Evolutionary conservation across 1,139 yeast genomes (phyloP), one percentile per base, ranked within the genome.

Genomic region (Yamadazyma sp.): DNA sequence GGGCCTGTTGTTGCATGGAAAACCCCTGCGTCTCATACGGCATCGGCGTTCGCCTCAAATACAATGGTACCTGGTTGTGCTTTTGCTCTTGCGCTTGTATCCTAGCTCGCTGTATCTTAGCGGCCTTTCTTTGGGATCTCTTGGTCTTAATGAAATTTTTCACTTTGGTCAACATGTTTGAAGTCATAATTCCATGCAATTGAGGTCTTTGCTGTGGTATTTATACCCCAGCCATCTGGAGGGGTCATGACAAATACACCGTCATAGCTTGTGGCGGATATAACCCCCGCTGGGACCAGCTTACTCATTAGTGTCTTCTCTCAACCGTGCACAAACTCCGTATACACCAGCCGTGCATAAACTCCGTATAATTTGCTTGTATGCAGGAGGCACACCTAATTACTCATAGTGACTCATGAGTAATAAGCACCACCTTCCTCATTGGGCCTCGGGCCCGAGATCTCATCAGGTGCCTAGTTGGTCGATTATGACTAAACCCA

Each of bases 401-500:
- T 20, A 20, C 22, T 8, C 8, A 6, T 20, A 5, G 5, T 20
- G 6, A n/a, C 14, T 24, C n/a, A 24, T 11, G 14, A n/a, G 14
- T 9, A 5, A 24, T 6, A n/a, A 24, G 27, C 14, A 24, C 11
- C 30, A 12, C 30, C 16, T 27, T 27, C 17, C 30, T 9, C 6
- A 24, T 24, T 24, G n/a, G 27, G 6, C 6, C n/a, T 11, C 11
- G 14, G 11, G 5, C 4, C 27, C 14, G 14, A 27, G 5, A 15
- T 15, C 14, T 14, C n/a, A 5, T 27, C 17, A 27, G 6, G 66
- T 68, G 42, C 64, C 73, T 37, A 83, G 58, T 46, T 76, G 64
- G 47, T 86, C 95, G 14, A 88, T 54, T 1, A 88, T 65, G 7
- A 88, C 50, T 18, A 88, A 52, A 0, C 96, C 97, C 3, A 79